These are phyloP conservation scores for Diplogelasinospora grovesii DNA, from an alignment of 495 filamentous ascomycete species.

Conservation along the genomic window DNA sequence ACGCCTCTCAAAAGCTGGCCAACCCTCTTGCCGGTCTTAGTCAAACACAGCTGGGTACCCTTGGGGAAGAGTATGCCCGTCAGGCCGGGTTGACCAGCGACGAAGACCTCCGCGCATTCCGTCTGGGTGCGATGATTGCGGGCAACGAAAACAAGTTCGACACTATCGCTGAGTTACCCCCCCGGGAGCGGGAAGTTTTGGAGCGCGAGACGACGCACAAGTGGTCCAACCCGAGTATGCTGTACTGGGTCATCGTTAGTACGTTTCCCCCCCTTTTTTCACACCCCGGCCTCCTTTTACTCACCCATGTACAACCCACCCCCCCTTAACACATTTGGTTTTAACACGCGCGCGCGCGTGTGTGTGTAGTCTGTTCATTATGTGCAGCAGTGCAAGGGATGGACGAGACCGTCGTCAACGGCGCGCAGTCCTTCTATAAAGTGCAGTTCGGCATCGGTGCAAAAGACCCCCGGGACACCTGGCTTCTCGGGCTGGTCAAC, in stretches of 20 bases:
- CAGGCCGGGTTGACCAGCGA: constrained; percentile 55
- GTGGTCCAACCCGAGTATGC: constrained; percentile 63
- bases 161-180: constrained; percentile 46
- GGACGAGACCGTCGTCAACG: constrained; percentile 78
- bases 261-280: no score
- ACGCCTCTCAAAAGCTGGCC: constrained; percentile 41
- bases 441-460: constrained; percentile 61
- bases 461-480: constrained; percentile 36
- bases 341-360: no score
- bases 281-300: no score
- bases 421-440: constrained; percentile 63
- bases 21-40: constrained; percentile 64
- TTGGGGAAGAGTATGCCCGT: constrained; percentile 61
- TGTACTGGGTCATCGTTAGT: constrained; percentile 61
- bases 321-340: no score
- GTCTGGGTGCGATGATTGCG: constrained; percentile 62
- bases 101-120: constrained; percentile 62
- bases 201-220: constrained; percentile 57
- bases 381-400: constrained; percentile 54
- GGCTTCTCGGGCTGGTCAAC: constrained; percentile 66
- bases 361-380: constrained; percentile 24
- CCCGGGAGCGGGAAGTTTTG: constrained; percentile 51
- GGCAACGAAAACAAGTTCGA: constrained; percentile 42
- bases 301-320: no score
- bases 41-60: constrained; percentile 50